Base-by-base conservation (phyloP, 768 basidiomycete genomes). In the Boletus rubropictus region DNA sequence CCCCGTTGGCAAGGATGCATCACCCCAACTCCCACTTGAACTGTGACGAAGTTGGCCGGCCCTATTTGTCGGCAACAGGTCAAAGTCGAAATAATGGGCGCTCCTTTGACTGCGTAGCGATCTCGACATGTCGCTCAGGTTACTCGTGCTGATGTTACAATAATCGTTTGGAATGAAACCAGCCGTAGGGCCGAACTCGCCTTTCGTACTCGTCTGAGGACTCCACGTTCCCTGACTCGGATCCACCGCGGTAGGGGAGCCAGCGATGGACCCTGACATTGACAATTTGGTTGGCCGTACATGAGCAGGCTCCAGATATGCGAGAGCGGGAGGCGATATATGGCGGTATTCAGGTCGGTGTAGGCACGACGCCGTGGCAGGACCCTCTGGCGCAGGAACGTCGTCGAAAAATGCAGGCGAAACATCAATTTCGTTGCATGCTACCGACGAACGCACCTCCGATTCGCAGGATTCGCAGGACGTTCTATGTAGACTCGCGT, bases 341-440 rank as follows among this genome's bases (percentile, higher is more conserved):
- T 27, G 27, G 9, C 54, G 58, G 28, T 65, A 67, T 27, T 65
- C 58, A n/a, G 51, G 68, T 38, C 55, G 53, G 20, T 67, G 50
- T 6, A 69, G 55, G 48, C 64, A 66, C 2, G 71, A 66, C 15
- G 72, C 68, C 1, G 71, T 75, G 12, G 72, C 72, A 14, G 72
- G 73, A 1, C 74, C 73, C 42, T 73, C 71, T 1, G 73, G 73
- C 0, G 69, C 66, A 7, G 74, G 72, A 12, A 72, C 57, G 28
- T 70, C 69, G 45, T 74, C 73, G 49, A 69, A 74, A 50, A 66
- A 69, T 8, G 73, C 74, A 14, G 72, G 72, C 11, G 74, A 75
- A 29, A 75, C 63, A 34, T 72, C 64, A 43, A 65, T 70, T 18
- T 59, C 56, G 29, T 53, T 45, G 18, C 34, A 48, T 15, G 34